Evolutionary conservation across 1,284 basidiomycete genomes (phyloP).

Genomic region (Porogramme epimiltina): DNA sequence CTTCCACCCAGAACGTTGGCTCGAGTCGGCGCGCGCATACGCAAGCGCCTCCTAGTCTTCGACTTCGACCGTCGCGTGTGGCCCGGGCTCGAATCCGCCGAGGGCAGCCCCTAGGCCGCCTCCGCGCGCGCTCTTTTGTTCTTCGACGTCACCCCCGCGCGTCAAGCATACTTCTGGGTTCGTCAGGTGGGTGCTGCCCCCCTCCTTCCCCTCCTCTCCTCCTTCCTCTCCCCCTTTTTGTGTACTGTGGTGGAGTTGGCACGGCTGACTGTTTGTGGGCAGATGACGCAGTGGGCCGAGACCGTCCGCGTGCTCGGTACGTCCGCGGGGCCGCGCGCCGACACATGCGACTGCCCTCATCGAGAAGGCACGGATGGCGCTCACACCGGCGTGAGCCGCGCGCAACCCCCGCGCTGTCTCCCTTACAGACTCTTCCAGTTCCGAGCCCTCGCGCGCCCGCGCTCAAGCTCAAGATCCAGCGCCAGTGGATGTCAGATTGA

Average conservation of each 20-base stretch:
- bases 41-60: constrained; percentile 33
- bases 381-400: neutral
- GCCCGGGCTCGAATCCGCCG: constrained; percentile 30
- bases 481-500: too few relatives aligned
- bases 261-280: too few relatives aligned
- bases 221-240: too few relatives aligned
- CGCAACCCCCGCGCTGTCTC: too few relatives aligned
- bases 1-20: constrained; percentile 35
- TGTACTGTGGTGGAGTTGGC: too few relatives aligned
- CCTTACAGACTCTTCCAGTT: too few relatives aligned
- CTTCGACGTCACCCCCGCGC: constrained; percentile 23
- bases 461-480: too few relatives aligned
- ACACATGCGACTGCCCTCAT: constrained; percentile 17
- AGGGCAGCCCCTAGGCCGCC: constrained; percentile 26
- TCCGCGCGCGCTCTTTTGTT: constrained; percentile 25
- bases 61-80: constrained; percentile 33
- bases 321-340: constrained; percentile 19
- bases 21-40: constrained; percentile 23
- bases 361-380: constrained; percentile 11
- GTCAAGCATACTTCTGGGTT: constrained; percentile 26
- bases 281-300: constrained; percentile 21
- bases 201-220: too few relatives aligned
- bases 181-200: constrained; percentile 26
- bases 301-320: constrained; percentile 23
- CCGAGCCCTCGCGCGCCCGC: too few relatives aligned